Evolutionary conservation across 208 protist genomes (phyloP), one percentile per base, ranked within the genome.

Genomic region (Balamuthia mandrillaris): DNA sequence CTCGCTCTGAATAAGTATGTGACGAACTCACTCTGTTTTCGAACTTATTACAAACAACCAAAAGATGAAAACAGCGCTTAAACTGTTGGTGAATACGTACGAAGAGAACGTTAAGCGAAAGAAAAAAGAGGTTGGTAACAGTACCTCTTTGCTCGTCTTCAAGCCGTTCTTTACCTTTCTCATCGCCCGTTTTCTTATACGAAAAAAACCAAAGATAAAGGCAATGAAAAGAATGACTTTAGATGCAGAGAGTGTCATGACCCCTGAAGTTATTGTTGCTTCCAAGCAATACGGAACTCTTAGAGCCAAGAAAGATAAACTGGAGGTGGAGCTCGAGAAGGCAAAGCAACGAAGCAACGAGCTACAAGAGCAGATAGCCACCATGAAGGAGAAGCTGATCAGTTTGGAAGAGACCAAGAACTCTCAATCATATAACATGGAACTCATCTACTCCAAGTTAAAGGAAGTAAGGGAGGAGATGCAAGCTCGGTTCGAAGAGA

Each of bases 401-500:
- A n/a, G 18, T 24, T 18, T 56, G 18, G 49, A 56, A n/a, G 49
- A 56, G 1, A 56, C 61, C 3, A 49, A 37, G 16, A 56, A 83
- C 14, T 54, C 61, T 29, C 54, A 83, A 49, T 27, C 54, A 16
- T 70, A 68, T 42, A 39, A 49, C 3, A 24, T 83, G 16, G 54
- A 68, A 44, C 44, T 24, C 14, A 27, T 83, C 1, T 49, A 68
- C 37, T 24, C n/a, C 2, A 21, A 44, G 3, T 49, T 83, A n/a
- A 6, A 39, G 18, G 77, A 83, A 7, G 54, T 56, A 12, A 27
- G 44, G 1, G 77, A 83, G n/a, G 77, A 83, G n/a, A 56, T 14
- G 41, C 77, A 83, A 27, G 35, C 77, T 12, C 31, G 54, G 16
- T 83, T 83, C 41, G 56, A 68, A 44, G 77, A 83, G 7, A 68